phyloP scores from a whole-genome alignment of 306 rosid species.

The Oemleria cerasiformis region DNA sequence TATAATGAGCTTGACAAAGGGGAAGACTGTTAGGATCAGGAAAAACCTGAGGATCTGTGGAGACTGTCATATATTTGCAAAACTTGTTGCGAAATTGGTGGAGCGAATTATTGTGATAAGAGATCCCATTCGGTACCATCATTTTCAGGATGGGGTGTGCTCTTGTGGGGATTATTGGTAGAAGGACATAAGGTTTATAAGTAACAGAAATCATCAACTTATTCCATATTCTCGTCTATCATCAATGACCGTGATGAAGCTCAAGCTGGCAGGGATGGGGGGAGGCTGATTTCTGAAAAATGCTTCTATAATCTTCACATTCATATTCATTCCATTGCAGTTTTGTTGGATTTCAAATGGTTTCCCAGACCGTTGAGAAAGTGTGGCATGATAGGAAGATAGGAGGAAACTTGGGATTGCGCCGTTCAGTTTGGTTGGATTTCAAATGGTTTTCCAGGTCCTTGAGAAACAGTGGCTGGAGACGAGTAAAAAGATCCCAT shows the following conservation, averaged over 20 bases:
- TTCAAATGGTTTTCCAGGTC: no score
- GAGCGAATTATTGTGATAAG: slow-evolving; percentile 63
- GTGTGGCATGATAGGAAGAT: neutral
- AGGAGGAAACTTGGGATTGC: neutral
- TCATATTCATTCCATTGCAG: neutral
- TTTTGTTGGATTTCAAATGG: neutral
- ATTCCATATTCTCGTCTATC: neutral
- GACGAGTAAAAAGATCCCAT: no score
- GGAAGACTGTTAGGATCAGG: slow-evolving; percentile 66
- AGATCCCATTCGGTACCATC: slow-evolving; percentile 91
- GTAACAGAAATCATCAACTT: no score
- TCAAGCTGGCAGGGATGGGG: neutral
- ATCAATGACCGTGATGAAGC: neutral
- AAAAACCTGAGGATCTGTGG: slow-evolving; percentile 92
- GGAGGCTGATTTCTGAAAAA: neutral
- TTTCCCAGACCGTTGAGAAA: neutral
- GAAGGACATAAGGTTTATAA: slow-evolving; percentile 7
- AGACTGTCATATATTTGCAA: slow-evolving; percentile 84
- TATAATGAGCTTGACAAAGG: slow-evolving; percentile 62
- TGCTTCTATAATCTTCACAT: neutral
- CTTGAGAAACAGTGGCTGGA: no score
- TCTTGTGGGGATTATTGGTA: slow-evolving; percentile 92
- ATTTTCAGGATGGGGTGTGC: slow-evolving; percentile 70
- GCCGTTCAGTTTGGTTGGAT: no score
- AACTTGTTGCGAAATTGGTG: slow-evolving; percentile 57